Base-by-base conservation (phyloP, 345 rosid genomes). In the Physaria fendleri region DNA sequence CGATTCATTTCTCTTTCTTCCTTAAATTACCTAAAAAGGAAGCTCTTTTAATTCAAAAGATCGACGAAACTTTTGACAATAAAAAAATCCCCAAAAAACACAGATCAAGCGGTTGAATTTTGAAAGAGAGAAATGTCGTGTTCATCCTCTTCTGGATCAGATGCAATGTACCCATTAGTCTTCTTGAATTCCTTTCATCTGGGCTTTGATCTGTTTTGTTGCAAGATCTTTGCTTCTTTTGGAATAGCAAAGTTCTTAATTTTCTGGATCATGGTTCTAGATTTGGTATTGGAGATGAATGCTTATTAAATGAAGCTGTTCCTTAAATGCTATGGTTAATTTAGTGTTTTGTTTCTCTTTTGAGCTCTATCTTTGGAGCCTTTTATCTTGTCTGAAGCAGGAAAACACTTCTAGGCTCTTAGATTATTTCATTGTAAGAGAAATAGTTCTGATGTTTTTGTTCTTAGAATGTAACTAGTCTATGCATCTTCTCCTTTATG, bases 71-170 rank as follows among this genome's bases (percentile, higher is more conserved):
- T 62, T 62, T 62, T 62, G 50, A 69, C 67, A 44, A 49, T 34
- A 8, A 24, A 8, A 24, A 59, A 64, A 23, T 28, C 34, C 59
- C 30, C 59, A 40, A 23, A 50, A 22, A 62, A 37, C 56, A 13
- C 41, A 14, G 44, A 29, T 54, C 64, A 41, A 12, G 17, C 8
- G 1, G 25, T 59, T 13, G 13, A 27, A 52, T 52, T 68, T 63
- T 1, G 37, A 32, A 32, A 11, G 5, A 32, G 35, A 37, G 20
- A 15, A n/a, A 82, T 85, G 89, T 83, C 89, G 67, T 83, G 88
- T 66, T 83, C 93, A 16, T 87, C 99, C 8, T 84, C 99, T 21
- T 94, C 97, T 16, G 97, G 90, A 17, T 94, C 99, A 28, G 96
- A 87, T 64, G 97, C 83, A 11, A 18, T 62, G 47, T 37, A 16